Percentiles rank a stretch among this genome's conserved stretches.
These are phyloP conservation scores for Fomitopsis serialis DNA, from an alignment of 768 basidiomycete species.

Conservation along the genomic window DNA sequence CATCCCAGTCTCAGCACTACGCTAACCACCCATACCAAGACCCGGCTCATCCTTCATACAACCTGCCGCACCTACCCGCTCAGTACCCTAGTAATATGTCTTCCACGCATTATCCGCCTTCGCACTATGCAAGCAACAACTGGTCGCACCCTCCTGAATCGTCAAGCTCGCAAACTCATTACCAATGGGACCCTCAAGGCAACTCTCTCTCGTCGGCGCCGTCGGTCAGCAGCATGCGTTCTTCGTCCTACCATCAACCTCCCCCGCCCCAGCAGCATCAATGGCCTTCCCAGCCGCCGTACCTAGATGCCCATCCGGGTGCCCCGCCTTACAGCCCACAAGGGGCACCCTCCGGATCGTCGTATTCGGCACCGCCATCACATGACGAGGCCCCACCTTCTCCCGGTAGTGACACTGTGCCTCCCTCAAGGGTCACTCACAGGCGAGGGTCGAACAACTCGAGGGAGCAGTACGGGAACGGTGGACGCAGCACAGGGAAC, in stretches of 20 bases:
- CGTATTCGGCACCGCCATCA: conserved; percentile 1
- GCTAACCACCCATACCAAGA: conserved; percentile 23
- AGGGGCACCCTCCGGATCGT: conserved; percentile 5
- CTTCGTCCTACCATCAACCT: conserved; percentile 19
- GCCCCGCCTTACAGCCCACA: conserved; percentile 13
- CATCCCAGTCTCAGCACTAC: conserved; percentile 19
- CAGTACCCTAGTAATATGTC: conserved; percentile 15
- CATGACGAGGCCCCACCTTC: conserved; percentile 20
- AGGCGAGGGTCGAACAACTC: conserved; percentile 39
- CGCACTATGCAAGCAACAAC: conserved; percentile 5
- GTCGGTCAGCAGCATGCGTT: conserved; percentile 24
- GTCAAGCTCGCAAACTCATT: conserved; percentile 6
- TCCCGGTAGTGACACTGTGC: conserved; percentile 28
- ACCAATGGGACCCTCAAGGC: conserved; percentile 13
- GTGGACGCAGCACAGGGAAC: conserved; percentile 49
- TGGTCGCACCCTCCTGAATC: conserved; percentile 9
- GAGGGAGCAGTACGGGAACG: conserved; percentile 40
- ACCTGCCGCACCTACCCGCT: conserved; percentile 20
- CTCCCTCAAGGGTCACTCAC: conserved; percentile 44
- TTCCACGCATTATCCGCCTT: conserved; percentile 17
- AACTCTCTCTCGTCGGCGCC: conserved; percentile 10
- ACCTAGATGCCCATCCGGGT: conserved; percentile 24
- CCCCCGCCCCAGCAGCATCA: conserved; percentile 31
- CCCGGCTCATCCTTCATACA: conserved; percentile 19
- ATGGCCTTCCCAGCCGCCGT: conserved; percentile 40